Evolutionary conservation across 2,329 filamentous ascomycete species (phyloP).

Genomic region (Cladosporium sp.): DNA sequence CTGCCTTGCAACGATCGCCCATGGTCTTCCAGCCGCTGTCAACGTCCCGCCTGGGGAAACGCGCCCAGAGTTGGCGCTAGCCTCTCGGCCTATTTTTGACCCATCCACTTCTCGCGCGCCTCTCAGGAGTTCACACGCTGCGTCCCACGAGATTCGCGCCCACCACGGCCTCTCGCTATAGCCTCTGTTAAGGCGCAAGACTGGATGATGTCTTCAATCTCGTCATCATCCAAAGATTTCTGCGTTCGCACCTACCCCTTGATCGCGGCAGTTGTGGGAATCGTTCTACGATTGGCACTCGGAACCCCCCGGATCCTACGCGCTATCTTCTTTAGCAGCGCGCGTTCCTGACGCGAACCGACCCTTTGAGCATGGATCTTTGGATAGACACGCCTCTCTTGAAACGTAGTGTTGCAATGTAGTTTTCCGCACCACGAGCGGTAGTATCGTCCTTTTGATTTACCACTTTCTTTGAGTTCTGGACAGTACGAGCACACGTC

Average conservation of each 20-base stretch:
- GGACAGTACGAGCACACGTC: too few species aligned
- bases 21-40: background rate
- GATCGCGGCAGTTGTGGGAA: background rate
- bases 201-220: background rate
- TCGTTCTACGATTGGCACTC: background rate
- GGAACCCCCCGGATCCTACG: background rate
- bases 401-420: background rate
- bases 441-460: background rate
- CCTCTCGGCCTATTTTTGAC: background rate
- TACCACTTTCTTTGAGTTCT: background rate
- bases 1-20: too few species aligned
- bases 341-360: conserved; percentile 6
- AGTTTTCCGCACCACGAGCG: background rate
- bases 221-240: background rate
- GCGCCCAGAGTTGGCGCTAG: background rate
- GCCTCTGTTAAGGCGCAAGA: background rate
- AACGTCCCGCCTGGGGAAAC: conserved; percentile 3
- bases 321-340: background rate
- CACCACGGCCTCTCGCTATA: conserved; percentile 4
- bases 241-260: background rate
- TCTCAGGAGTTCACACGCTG: conserved; percentile 3
- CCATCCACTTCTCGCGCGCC: background rate
- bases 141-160: background rate
- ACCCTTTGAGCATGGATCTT: background rate
- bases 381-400: background rate